Evolutionary conservation across 2,329 filamentous ascomycete genomes (phyloP), one percentile per base, ranked within the genome.

Genomic region (Diatrype stigma): DNA sequence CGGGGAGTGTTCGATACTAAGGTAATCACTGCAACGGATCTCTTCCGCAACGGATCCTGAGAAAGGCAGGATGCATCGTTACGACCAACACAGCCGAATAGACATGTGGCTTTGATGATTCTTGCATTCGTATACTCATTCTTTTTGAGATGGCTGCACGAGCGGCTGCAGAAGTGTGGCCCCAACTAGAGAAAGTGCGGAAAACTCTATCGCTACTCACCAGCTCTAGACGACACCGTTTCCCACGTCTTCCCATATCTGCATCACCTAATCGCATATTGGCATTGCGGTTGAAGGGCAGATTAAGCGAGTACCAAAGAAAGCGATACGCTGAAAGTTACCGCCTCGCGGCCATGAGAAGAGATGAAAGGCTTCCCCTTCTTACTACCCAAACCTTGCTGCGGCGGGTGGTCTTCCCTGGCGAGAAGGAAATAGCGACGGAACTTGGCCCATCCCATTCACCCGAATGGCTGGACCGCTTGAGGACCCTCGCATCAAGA

Each of bases 401-500:
- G 46, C 54, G 50, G 40, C 58, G 42, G 22, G 54, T 65, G 46
- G 55, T 63, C 23, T 47, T 55, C 37, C 49, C 50, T 5, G 48
- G 50, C 16, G 61, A 67, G n/a, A 44, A 50, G 37, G 26, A 34
- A 3, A 23, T 65, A 3, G 47, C 48, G 11, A 26, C 35, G 3
- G 23, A 47, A 11, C 19, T 66, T 3, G 34, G 42, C 8, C 47
- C 51, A 5, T 59, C 57, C 32, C 58, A 56, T n/a, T 50, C 57
- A 2, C 49, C 34, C 11, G 50, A 63, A 2, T 73, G 70, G 70
- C 58, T 56, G 10, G 53, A 62, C 34, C 59, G 62, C 12, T 53
- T 73, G 7, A 58, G 62, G 26, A 57, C 56, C 19, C 49, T 73
- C 10, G 59, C 59, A 2, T 51, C 50, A 38, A 69, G 64, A 45